Evolutionary conservation across 768 basidiomycete genomes (phyloP).

Genomic region (Amyloporia xantha): DNA sequence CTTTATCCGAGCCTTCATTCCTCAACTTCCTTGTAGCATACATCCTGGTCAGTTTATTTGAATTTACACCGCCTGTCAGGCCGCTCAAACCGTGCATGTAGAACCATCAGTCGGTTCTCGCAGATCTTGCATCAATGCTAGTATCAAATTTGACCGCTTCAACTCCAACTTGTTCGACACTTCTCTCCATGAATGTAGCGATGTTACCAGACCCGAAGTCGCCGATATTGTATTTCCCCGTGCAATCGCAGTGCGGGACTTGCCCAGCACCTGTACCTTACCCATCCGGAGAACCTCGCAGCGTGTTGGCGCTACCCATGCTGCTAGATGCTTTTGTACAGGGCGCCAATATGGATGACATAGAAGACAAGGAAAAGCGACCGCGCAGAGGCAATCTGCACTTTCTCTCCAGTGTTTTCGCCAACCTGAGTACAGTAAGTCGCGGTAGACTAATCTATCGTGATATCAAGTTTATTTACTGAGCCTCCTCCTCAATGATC

Average conservation of each 20-base stretch:
- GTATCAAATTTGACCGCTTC: constrained; percentile 90
- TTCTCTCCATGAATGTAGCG: constrained; percentile 62
- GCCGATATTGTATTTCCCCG: constrained; percentile 57
- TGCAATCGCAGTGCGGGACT: constrained; percentile 75
- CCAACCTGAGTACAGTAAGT: constrained; percentile 80
- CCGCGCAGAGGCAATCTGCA: constrained; percentile 74
- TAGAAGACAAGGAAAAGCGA: constrained; percentile 40
- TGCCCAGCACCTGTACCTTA: constrained; percentile 69
- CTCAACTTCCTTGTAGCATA: constrained; percentile 82
- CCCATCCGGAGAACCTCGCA: constrained; percentile 44
- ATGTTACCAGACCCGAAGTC: constrained; percentile 45
- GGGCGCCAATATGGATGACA: constrained; percentile 51
- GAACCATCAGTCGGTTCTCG: constrained; percentile 87
- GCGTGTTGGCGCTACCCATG: constrained; percentile 65
- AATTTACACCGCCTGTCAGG: background rate
- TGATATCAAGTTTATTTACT: constrained; percentile 9
- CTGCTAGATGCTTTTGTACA: constrained; percentile 88
- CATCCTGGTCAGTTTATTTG: constrained; percentile 60
- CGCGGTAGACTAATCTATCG: too few relatives aligned
- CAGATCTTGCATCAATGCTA: constrained; percentile 95
- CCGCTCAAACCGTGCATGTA: constrained; percentile 26
- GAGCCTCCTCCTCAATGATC: background rate
- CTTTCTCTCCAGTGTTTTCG: constrained; percentile 91
- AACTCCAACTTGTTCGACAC: constrained; percentile 51
- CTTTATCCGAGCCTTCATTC: constrained; percentile 68